Base-by-base conservation (phyloP, 2,329 filamentous ascomycete genomes). In the Colletotrichum sp. region DNA sequence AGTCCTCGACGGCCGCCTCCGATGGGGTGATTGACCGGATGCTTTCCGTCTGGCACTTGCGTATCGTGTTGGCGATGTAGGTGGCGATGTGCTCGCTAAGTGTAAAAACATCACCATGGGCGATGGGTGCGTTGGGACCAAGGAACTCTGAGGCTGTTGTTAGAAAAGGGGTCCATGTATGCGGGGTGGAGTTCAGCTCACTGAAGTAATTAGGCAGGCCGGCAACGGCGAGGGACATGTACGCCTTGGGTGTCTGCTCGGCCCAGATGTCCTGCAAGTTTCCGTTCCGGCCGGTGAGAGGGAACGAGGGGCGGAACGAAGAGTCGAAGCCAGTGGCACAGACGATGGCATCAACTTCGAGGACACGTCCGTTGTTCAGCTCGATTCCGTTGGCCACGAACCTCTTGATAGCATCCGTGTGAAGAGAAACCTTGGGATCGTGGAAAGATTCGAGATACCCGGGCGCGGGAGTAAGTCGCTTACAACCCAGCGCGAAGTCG, bases 261-360 rank as follows among this genome's bases (percentile, higher is more conserved):
- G 79, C 79, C 88, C 90, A 90, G 18, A 80, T 83, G 49, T 90
- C 87, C 76, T 89, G 88, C 36, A 92, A 83, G 76, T 90, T 88
- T 21, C 88, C 89, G n/a, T 84, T 79, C 26, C 86, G 84, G 12
- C 88, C 89, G 8, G 88, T 80, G 21, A 91, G 81, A 1, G 89
- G 89, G 76, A 90, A 91, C 1, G 87, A 85, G 5, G 90, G 89
- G 9, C 85, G 80, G 80, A 90, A 91, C 2, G 88, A 89, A 7
- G 87, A 87, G 78, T 91, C 87, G 79, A 91, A 92, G 2, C 90
- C 90, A 0, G 90, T 91, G n/a, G 90, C 90, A 75, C 89, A 91
- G 64, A 92, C 85, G 26, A 93, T 87, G 15, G 86, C 86, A 79
- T 93, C 91, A 16, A 90, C 86, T 39, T 88, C 84, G 68, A 90